Conservation (phyloP, 2,329 filamentous ascomycete species). For the Byssoonygena ceratinophila region DNA sequence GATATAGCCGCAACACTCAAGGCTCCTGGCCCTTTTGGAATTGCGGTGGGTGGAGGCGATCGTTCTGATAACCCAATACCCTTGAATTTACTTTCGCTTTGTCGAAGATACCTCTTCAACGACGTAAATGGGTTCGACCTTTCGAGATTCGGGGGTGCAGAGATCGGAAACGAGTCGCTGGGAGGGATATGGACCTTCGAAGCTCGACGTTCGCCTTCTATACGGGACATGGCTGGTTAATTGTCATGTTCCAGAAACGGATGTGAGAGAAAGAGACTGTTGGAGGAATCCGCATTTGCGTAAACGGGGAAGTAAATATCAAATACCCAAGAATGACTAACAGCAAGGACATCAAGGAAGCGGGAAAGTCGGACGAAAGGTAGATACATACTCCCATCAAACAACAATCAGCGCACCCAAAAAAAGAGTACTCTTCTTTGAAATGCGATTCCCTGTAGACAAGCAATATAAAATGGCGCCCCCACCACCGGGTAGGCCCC, state of each 20-base stretch:
- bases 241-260: background rate
- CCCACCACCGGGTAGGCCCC: constrained; percentile 3
- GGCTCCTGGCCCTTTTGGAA: constrained; percentile 1
- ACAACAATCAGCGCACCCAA: background rate
- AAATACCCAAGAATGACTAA: background rate
- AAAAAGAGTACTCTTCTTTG: constrained; percentile 3
- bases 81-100: constrained; percentile 4
- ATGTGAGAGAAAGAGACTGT: background rate
- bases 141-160: constrained; percentile 5
- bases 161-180: background rate
- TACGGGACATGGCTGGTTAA: constrained; percentile 2
- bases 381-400: constrained; percentile 6
- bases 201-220: constrained; percentile 11
- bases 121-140: constrained; percentile 16
- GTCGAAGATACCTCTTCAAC: constrained; percentile 18
- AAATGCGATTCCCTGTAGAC: constrained; percentile 5
- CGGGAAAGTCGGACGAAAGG: background rate
- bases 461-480: constrained; percentile 11
- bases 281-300: background rate
- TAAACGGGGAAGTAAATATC: background rate
- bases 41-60: constrained; percentile 9
- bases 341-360: background rate
- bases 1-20: background rate
- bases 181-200: constrained; percentile 1
- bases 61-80: background rate